These are phyloP conservation scores for Malassezia obtusa DNA, from an alignment of 1,284 basidiomycete genomes.

Conservation along the genomic window DNA sequence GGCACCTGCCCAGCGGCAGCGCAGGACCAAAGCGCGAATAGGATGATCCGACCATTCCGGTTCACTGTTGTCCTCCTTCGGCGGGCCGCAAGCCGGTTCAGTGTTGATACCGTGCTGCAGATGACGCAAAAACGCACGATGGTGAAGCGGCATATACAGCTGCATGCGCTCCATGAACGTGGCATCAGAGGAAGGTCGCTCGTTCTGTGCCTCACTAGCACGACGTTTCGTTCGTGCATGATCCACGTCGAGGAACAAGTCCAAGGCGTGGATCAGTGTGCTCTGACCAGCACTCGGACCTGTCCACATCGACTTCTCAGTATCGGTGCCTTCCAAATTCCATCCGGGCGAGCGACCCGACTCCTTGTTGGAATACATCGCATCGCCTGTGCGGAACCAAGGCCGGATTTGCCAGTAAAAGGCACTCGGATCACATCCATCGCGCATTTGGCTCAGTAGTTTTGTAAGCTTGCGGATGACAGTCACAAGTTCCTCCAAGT, in stretches of 20 bases:
- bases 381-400: slow-evolving; percentile 81
- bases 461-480: slow-evolving; percentile 55
- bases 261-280: slow-evolving; percentile 74
- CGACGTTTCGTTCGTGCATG: slow-evolving; percentile 49
- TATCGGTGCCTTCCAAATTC: slow-evolving; percentile 67
- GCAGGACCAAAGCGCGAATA: slow-evolving; percentile 30
- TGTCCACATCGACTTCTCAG: slow-evolving; percentile 55
- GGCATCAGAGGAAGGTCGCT: slow-evolving; percentile 21
- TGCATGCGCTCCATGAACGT: slow-evolving; percentile 44
- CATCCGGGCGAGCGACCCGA: slow-evolving; percentile 54
- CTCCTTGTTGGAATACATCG: slow-evolving; percentile 45
- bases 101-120: slow-evolving; percentile 50
- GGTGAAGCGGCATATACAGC: slow-evolving; percentile 49
- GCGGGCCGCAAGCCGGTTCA: slow-evolving; percentile 1
- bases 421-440: slow-evolving; percentile 64
- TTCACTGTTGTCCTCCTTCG: background rate
- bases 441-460: slow-evolving; percentile 52
- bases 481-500: slow-evolving; percentile 59
- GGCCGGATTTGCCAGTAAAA: slow-evolving; percentile 81
- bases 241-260: slow-evolving; percentile 77
- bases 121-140: slow-evolving; percentile 76
- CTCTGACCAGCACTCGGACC: slow-evolving; percentile 88
- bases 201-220: background rate
- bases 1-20: slow-evolving; percentile 18
- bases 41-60: slow-evolving; percentile 19